Conservation (phyloP, 768 basidiomycete species). For the Boletus patriciae region DNA sequence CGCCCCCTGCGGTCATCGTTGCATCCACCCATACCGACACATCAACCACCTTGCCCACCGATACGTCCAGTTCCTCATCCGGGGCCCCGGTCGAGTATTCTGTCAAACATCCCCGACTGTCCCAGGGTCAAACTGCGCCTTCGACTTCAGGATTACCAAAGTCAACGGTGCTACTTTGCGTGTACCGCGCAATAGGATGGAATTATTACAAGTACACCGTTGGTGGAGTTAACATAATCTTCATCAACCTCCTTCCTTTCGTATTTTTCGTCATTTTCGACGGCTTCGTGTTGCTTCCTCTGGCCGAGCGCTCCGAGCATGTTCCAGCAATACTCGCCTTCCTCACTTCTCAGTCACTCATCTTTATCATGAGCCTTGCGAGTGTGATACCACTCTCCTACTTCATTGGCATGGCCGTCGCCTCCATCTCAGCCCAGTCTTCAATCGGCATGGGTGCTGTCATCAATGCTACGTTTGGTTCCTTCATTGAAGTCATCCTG, state of each 20-base stretch:
- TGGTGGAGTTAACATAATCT: slow-evolving; percentile 97
- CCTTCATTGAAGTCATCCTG: slow-evolving; percentile 95
- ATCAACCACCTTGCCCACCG: slow-evolving; percentile 4
- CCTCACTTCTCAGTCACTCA: slow-evolving; percentile 70
- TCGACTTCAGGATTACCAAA: slow-evolving; percentile 63
- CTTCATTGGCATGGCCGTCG: slow-evolving; percentile 99
- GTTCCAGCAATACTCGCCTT: slow-evolving; percentile 65
- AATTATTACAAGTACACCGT: slow-evolving; percentile 99
- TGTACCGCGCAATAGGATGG: slow-evolving; percentile 84
- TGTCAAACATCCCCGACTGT: slow-evolving; percentile 70
- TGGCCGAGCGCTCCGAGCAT: slow-evolving; percentile 62
- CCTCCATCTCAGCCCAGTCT: slow-evolving; percentile 96
- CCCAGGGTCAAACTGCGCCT: slow-evolving; percentile 89
- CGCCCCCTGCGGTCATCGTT: slow-evolving; percentile 68
- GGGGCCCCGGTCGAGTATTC: slow-evolving; percentile 49
- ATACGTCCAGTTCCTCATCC: slow-evolving; percentile 10
- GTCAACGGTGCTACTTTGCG: slow-evolving; percentile 91
- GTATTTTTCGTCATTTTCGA: slow-evolving; percentile 97
- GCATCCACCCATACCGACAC: slow-evolving; percentile 30
- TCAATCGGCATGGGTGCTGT: slow-evolving; percentile 99
- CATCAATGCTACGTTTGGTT: slow-evolving; percentile 98
- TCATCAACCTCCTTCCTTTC: slow-evolving; percentile 90
- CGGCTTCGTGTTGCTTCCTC: slow-evolving; percentile 75
- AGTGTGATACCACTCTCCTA: slow-evolving; percentile 97
- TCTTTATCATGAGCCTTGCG: slow-evolving; percentile 81